phyloP scores from a whole-genome alignment of 2,329 filamentous ascomycete species.

The Aspergillus sp. region DNA sequence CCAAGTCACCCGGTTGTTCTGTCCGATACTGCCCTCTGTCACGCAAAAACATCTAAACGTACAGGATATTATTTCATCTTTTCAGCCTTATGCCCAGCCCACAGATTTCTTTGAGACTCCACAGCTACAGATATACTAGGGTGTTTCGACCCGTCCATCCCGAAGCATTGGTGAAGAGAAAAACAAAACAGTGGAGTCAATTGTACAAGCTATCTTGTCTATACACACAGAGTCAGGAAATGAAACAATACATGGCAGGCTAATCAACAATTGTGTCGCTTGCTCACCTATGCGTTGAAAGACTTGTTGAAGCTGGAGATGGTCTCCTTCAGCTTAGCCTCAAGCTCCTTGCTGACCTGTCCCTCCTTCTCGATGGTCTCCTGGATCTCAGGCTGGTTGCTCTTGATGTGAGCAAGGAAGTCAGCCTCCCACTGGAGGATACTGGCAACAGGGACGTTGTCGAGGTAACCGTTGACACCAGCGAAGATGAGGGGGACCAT shows the following conservation, averaged over 20 bases:
- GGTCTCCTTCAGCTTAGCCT: slow-evolving; percentile 63
- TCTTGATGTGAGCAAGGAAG: slow-evolving; percentile 88
- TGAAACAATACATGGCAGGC: slow-evolving; percentile 38
- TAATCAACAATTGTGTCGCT: slow-evolving; percentile 31
- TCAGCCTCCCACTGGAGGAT: slow-evolving; percentile 92
- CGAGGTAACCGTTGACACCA: slow-evolving; percentile 96
- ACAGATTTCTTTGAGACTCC: slow-evolving; percentile 20
- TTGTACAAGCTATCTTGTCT: slow-evolving; percentile 48
- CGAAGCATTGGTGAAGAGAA: slow-evolving; percentile 33
- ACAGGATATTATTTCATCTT: slow-evolving; percentile 42
- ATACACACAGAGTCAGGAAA: slow-evolving; percentile 43
- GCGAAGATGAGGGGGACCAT: slow-evolving; percentile 99
- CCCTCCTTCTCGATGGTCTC: slow-evolving; percentile 93
- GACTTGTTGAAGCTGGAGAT: slow-evolving; percentile 85
- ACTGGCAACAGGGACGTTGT: slow-evolving; percentile 84
- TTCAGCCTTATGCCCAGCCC: slow-evolving; percentile 28
- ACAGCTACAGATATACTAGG: slow-evolving; percentile 29
- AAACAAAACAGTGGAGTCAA: slow-evolving; percentile 44
- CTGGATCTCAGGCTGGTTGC: slow-evolving; percentile 81
- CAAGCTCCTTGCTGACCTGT: slow-evolving; percentile 90
- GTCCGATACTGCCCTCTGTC: slow-evolving; percentile 29
- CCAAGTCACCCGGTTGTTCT: slow-evolving; percentile 17
- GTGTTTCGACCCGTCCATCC: slow-evolving; percentile 17
- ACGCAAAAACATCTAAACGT: slow-evolving; percentile 41
- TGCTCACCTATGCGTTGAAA: slow-evolving; percentile 60